phyloP scores from a whole-genome alignment of 768 basidiomycete genomes.

The Serendipita sp. region DNA sequence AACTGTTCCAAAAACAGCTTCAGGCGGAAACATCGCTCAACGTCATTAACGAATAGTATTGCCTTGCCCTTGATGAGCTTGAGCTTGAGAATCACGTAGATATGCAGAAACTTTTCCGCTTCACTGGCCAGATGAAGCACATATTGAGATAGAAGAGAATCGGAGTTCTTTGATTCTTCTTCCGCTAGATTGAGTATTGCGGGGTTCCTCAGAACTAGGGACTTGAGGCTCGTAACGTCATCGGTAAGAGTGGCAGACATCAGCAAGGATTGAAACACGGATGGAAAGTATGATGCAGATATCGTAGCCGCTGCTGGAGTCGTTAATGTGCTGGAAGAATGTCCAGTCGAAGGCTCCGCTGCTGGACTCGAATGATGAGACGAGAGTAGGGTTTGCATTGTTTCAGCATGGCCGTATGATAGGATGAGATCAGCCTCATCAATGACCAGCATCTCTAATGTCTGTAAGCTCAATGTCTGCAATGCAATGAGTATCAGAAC shows the following conservation, averaged over 20 bases:
- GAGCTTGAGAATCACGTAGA: constrained; percentile 92
- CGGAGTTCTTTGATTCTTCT: constrained; percentile 49
- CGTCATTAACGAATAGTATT: constrained; percentile 90
- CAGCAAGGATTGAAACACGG: constrained; percentile 77
- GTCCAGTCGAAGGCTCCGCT: background rate
- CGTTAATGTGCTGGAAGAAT: background rate
- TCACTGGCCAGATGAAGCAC: constrained; percentile 72
- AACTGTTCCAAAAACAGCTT: constrained; percentile 99
- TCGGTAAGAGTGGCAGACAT: constrained; percentile 98
- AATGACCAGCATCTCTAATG: constrained; percentile 76
- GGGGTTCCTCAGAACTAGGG: constrained; percentile 71
- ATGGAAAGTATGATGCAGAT: constrained; percentile 37
- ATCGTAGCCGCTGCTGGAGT: background rate
- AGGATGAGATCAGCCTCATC: constrained; percentile 96
- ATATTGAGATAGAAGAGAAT: constrained; percentile 52
- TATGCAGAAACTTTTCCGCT: constrained; percentile 91
- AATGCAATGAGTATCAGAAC: background rate
- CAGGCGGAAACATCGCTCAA: constrained; percentile 85
- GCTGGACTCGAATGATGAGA: background rate
- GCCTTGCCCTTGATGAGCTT: constrained; percentile 92
- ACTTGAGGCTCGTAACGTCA: constrained; percentile 84
- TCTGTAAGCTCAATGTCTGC: constrained; percentile 46
- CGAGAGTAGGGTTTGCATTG: constrained; percentile 49
- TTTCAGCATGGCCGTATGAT: constrained; percentile 91
- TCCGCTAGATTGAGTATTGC: constrained; percentile 80